Percentiles rank a stretch among this genome's conserved stretches.
phyloP scores from a whole-genome alignment of 2,329 filamentous ascomycete species.

The Ophiostoma populinum region DNA sequence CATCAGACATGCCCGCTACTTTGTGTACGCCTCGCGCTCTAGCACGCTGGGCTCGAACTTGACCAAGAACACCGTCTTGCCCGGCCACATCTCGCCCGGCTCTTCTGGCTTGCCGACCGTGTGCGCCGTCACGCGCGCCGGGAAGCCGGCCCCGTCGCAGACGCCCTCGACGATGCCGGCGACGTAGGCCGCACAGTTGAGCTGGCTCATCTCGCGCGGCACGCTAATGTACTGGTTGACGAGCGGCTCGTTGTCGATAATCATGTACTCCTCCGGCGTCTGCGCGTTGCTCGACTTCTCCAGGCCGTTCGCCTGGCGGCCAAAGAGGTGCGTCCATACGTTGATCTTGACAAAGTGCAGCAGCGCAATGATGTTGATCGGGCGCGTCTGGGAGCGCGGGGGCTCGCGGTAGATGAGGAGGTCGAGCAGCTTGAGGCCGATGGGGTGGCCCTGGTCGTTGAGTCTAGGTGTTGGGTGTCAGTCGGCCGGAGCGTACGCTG shows the following conservation, averaged over 20 bases:
- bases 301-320: slow-evolving; percentile 74
- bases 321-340: slow-evolving; percentile 85
- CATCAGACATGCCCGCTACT: slow-evolving; percentile 25
- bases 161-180: slow-evolving; percentile 91
- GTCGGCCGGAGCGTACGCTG: no score
- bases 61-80: slow-evolving; percentile 87
- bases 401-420: slow-evolving; percentile 77
- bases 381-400: slow-evolving; percentile 52
- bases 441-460: slow-evolving; percentile 80
- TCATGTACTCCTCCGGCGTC: slow-evolving; percentile 94
- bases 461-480: slow-evolving; percentile 35
- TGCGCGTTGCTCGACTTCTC: slow-evolving; percentile 71
- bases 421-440: slow-evolving; percentile 87
- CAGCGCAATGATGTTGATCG: slow-evolving; percentile 74
- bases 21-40: slow-evolving; percentile 73
- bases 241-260: slow-evolving; percentile 92
- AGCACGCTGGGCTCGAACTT: slow-evolving; percentile 84
- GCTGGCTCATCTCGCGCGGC: slow-evolving; percentile 85
- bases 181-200: slow-evolving; percentile 92
- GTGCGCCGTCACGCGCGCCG: slow-evolving; percentile 79
- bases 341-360: slow-evolving; percentile 91
- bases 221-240: slow-evolving; percentile 90
- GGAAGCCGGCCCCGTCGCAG: slow-evolving; percentile 83
- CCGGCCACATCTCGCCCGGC: slow-evolving; percentile 73
- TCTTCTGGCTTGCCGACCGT: slow-evolving; percentile 43